A percentile compares a stretch with the other conserved stretches of the same genome.
Conservation (phyloP, 495 filamentous ascomycete species). For the Stereocaulon alpinum region DNA sequence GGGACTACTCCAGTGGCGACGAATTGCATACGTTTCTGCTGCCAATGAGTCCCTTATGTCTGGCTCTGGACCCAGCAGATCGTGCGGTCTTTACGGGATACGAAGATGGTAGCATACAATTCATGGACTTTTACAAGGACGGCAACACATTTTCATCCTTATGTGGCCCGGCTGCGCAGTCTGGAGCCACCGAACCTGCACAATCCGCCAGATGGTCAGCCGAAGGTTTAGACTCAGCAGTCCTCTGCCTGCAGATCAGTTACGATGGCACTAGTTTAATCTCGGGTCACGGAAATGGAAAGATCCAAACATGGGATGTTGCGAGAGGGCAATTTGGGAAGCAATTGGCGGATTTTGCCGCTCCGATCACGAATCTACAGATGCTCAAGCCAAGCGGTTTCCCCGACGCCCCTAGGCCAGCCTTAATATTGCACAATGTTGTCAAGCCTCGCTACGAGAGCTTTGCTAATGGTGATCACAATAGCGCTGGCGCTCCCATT, state of each 20-base stretch:
- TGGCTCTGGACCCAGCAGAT: slow-evolving; percentile 73
- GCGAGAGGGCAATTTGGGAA: slow-evolving; percentile 51
- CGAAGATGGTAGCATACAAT: slow-evolving; percentile 72
- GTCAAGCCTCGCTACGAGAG: slow-evolving; percentile 58
- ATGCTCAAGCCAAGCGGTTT: slow-evolving; percentile 58
- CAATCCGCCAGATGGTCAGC: slow-evolving; percentile 49
- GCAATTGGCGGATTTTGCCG: slow-evolving; percentile 56
- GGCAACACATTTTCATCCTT: slow-evolving; percentile 41
- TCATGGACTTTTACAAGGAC: slow-evolving; percentile 63
- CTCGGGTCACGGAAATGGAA: slow-evolving; percentile 72
- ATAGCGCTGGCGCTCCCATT: slow-evolving; percentile 39
- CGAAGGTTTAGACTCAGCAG: slow-evolving; percentile 49
- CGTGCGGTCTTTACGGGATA: slow-evolving; percentile 74
- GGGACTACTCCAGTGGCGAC: slow-evolving; percentile 75
- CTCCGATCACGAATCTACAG: slow-evolving; percentile 67
- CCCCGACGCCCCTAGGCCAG: slow-evolving; percentile 24
- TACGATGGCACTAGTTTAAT: slow-evolving; percentile 75
- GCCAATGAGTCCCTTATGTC: slow-evolving; percentile 55
- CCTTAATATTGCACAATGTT: slow-evolving; percentile 47
- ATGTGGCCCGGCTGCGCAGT: slow-evolving; percentile 43
- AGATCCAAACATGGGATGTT: slow-evolving; percentile 71
- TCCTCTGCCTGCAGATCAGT: slow-evolving; percentile 53
- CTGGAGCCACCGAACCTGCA: slow-evolving; percentile 48
- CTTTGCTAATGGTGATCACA: slow-evolving; percentile 34
- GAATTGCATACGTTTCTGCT: slow-evolving; percentile 72